A percentile compares a stretch with the other conserved stretches of the same genome.
phyloP scores from a whole-genome alignment of 805 yeast genomes.

The Monosporozyma yasuniensis region DNA sequence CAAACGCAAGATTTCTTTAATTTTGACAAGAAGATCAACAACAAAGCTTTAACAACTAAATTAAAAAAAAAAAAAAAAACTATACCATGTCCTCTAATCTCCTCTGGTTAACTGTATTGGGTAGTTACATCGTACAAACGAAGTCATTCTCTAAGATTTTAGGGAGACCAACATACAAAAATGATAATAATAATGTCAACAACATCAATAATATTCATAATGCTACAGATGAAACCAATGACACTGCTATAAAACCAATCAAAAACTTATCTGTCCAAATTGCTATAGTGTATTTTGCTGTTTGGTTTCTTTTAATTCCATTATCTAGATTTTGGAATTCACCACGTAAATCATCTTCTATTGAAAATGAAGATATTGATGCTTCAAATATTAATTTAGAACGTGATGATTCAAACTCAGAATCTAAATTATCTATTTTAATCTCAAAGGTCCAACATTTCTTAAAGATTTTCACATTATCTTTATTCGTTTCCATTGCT shows the following conservation, averaged over 20 bases:
- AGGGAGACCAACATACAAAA: constrained; percentile 1
- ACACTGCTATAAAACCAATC: neutral
- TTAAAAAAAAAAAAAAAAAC: neutral
- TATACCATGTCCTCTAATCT: constrained; percentile 6
- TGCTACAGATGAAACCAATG: neutral
- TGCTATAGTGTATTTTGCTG: constrained; percentile 19
- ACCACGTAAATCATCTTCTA: constrained; percentile 4
- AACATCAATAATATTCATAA: neutral
- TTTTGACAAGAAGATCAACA: too few relatives aligned
- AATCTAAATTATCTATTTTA: neutral
- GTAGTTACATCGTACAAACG: constrained; percentile 25
- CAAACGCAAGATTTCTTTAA: too few relatives aligned
- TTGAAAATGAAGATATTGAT: neutral
- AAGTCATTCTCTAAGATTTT: constrained; percentile 19
- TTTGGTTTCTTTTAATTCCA: constrained; percentile 23
- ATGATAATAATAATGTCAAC: neutral
- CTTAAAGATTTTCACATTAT: constrained; percentile 13
- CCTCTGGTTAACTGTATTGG: constrained; percentile 21
- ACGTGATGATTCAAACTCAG: neutral
- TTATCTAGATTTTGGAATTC: constrained; percentile 11
- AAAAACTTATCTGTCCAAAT: constrained; percentile 14
- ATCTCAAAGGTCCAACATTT: constrained; percentile 2
- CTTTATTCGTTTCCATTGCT: constrained; percentile 15
- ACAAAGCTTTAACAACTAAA: too few relatives aligned
- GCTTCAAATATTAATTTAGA: neutral